These are phyloP conservation scores for Durotheca rogersii DNA, from an alignment of 495 filamentous ascomycete genomes.

Conservation along the genomic window DNA sequence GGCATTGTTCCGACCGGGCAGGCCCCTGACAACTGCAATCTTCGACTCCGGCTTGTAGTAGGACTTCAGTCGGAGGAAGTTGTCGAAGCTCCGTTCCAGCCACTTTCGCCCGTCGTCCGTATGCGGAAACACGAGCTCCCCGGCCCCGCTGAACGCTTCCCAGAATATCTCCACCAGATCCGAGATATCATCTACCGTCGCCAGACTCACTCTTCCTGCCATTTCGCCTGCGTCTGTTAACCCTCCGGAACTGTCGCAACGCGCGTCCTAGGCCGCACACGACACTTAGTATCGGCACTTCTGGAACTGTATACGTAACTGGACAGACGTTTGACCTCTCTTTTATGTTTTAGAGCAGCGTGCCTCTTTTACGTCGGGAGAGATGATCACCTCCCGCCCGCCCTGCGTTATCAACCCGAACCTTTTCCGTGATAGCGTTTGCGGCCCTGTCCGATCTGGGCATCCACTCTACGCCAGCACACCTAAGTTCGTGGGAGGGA, in stretches of 20 bases:
- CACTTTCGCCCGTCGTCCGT: slow-evolving; percentile 31
- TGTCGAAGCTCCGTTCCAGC: slow-evolving; percentile 34
- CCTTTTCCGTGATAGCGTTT: slow-evolving; percentile 14
- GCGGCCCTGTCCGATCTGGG: slow-evolving; percentile 16
- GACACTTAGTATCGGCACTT: too few relatives aligned
- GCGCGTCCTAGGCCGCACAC: too few relatives aligned
- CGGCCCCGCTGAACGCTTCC: slow-evolving; percentile 34
- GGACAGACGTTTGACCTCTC: neutral
- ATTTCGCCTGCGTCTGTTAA: slow-evolving; percentile 4
- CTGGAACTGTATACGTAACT: too few relatives aligned
- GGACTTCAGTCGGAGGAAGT: slow-evolving; percentile 33
- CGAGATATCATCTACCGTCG: slow-evolving; percentile 31
- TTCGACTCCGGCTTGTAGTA: slow-evolving; percentile 30
- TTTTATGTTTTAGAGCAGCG: slow-evolving; percentile 2
- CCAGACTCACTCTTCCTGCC: slow-evolving; percentile 44
- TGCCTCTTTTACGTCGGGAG: slow-evolving; percentile 5
- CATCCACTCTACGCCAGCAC: slow-evolving; percentile 11
- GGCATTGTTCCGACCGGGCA: slow-evolving; percentile 25
- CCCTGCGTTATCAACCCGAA: slow-evolving; percentile 26
- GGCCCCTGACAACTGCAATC: slow-evolving; percentile 29
- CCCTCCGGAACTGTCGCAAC: too few relatives aligned
- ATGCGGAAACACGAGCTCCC: slow-evolving; percentile 30
- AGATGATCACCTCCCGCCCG: slow-evolving; percentile 6
- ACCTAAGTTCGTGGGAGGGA: slow-evolving; percentile 10
- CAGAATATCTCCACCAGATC: slow-evolving; percentile 33